Base-by-base conservation (phyloP, 768 basidiomycete genomes). In the Mycena amicta region DNA sequence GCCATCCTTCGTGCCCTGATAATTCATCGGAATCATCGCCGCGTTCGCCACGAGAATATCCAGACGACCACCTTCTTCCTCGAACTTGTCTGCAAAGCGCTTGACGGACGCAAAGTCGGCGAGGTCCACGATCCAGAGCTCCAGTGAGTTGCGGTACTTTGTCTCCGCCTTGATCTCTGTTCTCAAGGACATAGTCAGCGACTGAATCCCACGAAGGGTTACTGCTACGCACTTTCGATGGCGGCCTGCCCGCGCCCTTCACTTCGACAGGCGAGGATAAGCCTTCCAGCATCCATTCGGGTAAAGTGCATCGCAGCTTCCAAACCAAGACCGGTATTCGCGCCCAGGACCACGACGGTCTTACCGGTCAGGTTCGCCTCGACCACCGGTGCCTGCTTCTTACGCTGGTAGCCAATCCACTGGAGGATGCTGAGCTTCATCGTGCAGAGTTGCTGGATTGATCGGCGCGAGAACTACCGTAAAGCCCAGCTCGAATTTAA, bases 311-410 rank as follows among this genome's bases (percentile, higher is more conserved):
- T 79, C 5, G 75, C 68, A 1, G 78, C 73, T 59, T 82, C 80
- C 37, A 79, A 72, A 2, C 82, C 82, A 5, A 83, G 57, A 3
- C 82, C 85, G 22, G 72, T 72, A 61, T 85, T 86, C 4, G 83
- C 80, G 16, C 75, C 76, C 28, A 75, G 72, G 23, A 86, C 75
- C 22, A 85, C 52, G n/a, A 84, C 72, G 5, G 79, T 80, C 63
- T 80, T 81, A 5, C 77, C 78, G 11, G 67, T 64, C 22, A 84
- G 69, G 57, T 80, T 75, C 0, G 64, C 71, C 2, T 65, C 61
- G 20, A 70, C 68, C 2, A 78, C 71, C 3, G 72, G 70, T 6
- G 73, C 71, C 12, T 71, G 55, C 2, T 50, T 59, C 15, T 33
- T 60, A 11, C 57, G 52, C 49, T 76, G 74, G 4, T 64, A 45